Evolutionary conservation across 179 eudicot species (phyloP).

Genomic region (Beta corolliflora): DNA sequence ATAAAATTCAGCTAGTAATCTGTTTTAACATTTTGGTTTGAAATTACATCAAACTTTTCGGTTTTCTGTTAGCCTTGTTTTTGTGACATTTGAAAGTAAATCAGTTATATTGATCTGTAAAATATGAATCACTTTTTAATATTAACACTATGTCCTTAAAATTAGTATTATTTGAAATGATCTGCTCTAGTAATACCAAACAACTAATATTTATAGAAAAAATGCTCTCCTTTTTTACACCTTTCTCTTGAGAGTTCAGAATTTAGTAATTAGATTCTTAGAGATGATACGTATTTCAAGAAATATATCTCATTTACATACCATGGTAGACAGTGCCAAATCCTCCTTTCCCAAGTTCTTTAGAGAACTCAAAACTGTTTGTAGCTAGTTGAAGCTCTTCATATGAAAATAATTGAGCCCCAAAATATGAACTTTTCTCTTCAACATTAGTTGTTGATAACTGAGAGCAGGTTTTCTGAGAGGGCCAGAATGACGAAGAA

Average conservation of each 20-base stretch:
- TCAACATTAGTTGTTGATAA: neutral
- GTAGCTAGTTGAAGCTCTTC: constrained; percentile 32
- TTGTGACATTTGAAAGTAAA: too few species aligned
- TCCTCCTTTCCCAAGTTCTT: constrained; percentile 34
- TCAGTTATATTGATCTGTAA: too few species aligned
- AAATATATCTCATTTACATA: neutral
- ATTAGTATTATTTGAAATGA: too few species aligned
- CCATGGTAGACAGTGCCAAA: constrained; percentile 31
- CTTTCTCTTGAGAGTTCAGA: too few species aligned
- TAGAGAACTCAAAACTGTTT: constrained; percentile 17
- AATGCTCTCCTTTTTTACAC: too few species aligned
- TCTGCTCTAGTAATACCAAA: too few species aligned
- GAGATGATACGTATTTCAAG: too few species aligned
- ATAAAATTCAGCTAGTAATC: neutral
- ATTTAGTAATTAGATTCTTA: too few species aligned
- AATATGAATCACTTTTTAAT: too few species aligned
- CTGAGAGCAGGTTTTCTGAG: neutral
- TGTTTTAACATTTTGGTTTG: neutral
- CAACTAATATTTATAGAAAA: too few species aligned
- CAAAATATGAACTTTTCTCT: constrained; percentile 27
- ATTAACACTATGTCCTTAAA: too few species aligned
- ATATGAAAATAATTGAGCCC: constrained; percentile 31
- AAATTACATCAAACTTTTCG: neutral
- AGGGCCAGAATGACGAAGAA: constrained; percentile 3
- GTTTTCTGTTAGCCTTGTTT: too few species aligned